Conservation (phyloP, 257 asterid genomes). For the Leptodermis oblonga region DNA sequence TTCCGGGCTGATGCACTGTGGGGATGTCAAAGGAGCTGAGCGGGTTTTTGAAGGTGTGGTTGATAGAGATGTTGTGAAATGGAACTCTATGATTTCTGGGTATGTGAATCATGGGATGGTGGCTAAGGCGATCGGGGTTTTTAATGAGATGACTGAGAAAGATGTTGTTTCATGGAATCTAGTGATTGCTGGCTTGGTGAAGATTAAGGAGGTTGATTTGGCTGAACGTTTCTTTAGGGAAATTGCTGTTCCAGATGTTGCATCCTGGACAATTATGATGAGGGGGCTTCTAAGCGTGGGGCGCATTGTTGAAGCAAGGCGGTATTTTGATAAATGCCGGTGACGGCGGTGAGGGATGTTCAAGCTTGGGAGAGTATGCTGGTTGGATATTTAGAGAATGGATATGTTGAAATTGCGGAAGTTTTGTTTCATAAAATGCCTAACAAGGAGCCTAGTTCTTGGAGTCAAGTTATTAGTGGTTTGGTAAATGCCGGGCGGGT, state of each 20-base stretch:
- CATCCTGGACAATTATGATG: conserved; percentile 61
- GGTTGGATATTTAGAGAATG: conserved; percentile 40
- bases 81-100: conserved; percentile 66
- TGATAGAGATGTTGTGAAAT: conserved; percentile 46
- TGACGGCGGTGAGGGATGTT: conserved; percentile 51
- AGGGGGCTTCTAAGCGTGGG: conserved; percentile 45
- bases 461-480: conserved; percentile 47
- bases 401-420: too few relatives aligned
- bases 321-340: conserved; percentile 38
- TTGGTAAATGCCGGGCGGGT: conserved; percentile 33
- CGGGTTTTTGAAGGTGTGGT: conserved; percentile 41
- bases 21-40: conserved; percentile 60
- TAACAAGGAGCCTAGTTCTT: conserved; percentile 39
- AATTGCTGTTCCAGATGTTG: conserved; percentile 46
- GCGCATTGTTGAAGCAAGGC: conserved; percentile 44
- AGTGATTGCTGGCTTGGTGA: conserved; percentile 51
- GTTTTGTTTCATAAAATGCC: too few relatives aligned
- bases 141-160: conserved; percentile 35
- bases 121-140: conserved; percentile 36
- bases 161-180: conserved; percentile 68
- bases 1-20: conserved; percentile 46
- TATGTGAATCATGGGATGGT: conserved; percentile 46
- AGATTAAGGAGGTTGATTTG: conserved; percentile 28
- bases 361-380: conserved; percentile 59
- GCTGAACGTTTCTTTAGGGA: conserved; percentile 43